Base-by-base conservation (phyloP, 2,329 filamentous ascomycete species). In the Fusarium graminum region DNA sequence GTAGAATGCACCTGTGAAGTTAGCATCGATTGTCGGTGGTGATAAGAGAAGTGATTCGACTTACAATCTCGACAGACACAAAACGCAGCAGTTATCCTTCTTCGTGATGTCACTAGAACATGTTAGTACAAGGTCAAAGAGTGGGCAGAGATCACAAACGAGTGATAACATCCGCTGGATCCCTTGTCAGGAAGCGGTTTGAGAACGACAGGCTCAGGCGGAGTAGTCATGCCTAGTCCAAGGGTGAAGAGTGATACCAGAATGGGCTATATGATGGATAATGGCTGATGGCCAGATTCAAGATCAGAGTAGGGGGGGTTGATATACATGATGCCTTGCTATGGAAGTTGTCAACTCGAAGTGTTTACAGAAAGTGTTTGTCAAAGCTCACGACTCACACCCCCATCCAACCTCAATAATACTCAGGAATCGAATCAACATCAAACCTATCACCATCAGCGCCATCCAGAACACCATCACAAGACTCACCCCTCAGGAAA, bases 11-110 rank as follows among this genome's bases (percentile, higher is more conserved):
- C 50, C 59, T 67, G 17, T 7, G 17, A n/a, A 6, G 22, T 47
- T 3, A 59, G 61, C n/a, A 10, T 45, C 11, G 10, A 4, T 6
- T 32, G 7, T 47, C 9, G 17, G 10, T 5, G 5, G 2, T 6
- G 2, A 4, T 4, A 4, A 12, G 19, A 14, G 11, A 5, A 3
- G 6, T 11, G 16, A 25, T 34, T 17, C 13, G 12, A 39, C 65
- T 59, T 47, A 63, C 65, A 54, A 7, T 69, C 68, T 26, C 22
- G 34, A 4, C 68, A 71, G 11, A 34, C 49, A 28, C 68, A 71
- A 14, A 16, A 71, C 17, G 4, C 68, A 71, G 50, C 68, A 71
- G 5, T 38, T 29, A 0, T 19, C 8, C 36, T 53, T 32, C 19
- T 51, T 65, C 12, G 47, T 9, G 3, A 59, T 43, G 30, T 13